Base-by-base conservation (phyloP, 2,329 filamentous ascomycete species). In the Sarocladiaceae sp. region DNA sequence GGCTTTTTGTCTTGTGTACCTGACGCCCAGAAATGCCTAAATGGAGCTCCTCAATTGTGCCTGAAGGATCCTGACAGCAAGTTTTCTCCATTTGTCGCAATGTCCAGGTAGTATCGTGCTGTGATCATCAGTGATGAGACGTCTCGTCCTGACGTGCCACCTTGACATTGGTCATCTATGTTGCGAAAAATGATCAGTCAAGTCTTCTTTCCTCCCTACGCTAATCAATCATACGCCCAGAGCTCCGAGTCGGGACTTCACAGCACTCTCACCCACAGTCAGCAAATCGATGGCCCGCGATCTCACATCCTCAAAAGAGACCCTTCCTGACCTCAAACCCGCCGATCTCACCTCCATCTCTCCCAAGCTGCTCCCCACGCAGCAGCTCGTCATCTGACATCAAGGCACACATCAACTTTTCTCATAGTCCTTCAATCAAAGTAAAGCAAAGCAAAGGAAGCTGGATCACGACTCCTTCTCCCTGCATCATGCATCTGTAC, bases 331-430 rank as follows among this genome's bases (percentile, higher is more conserved):
- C 5, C 7, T 36, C 33, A 36, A 10, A n/a, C 33, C 40, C 40
- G 40, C 40, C 28, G 40, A 44, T 44, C 40, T 15, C 15, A 12
- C 3, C 10, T 15, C 40, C 11, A 23, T 12, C 8, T 20, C 8
- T 22, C 37, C 20, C 35, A 6, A 10, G 8, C 37, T 40, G n/a
- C 13, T 40, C 37, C 20, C 37, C 37, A 40, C 33, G 33, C 37
- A 40, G 12, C 4, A 17, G 17, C 7, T 44, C 40, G 40, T 44
- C 40, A 44, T 44, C 40, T 44, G 40, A 44, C 40, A 40, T 26
- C 40, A 28, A 44, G n/a, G 8, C 40, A 28, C 28, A n/a, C 22
- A 44, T 23, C n/a, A n/a, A n/a, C n/a, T n/a, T n/a, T n/a, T n/a
- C 8, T 33, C 29, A 33, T 33, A 33, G 29, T 33, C 8, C 37